phyloP scores from a whole-genome alignment of 179 eudicot genomes.

The Silene noctiflora region DNA sequence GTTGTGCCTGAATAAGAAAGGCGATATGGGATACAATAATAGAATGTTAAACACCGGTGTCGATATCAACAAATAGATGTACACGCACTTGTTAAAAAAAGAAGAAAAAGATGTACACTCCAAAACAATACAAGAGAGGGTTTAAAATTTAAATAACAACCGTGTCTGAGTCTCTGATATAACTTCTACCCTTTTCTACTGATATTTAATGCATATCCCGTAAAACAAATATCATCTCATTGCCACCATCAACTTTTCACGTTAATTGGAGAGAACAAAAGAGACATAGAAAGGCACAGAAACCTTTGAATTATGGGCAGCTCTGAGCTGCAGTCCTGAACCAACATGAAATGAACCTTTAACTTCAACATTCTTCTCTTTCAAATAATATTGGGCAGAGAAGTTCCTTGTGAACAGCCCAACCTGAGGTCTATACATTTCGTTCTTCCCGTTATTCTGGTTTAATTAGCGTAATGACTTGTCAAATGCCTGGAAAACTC shows the following conservation, averaged over 20 bases:
- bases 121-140: constrained; percentile 3
- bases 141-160: neutral
- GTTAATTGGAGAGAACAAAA: constrained; percentile 8
- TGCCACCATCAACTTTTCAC: neutral
- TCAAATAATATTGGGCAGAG: constrained; percentile 56
- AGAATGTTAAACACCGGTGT: neutral
- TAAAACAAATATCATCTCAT: neutral
- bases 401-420: constrained; percentile 53
- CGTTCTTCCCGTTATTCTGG: constrained; percentile 58
- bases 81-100: neutral
- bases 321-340: constrained; percentile 57
- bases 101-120: neutral
- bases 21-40: neutral
- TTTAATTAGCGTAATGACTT: constrained; percentile 33
- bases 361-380: constrained; percentile 54
- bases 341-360: constrained; percentile 40
- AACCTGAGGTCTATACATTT: constrained; percentile 53
- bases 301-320: constrained; percentile 75
- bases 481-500: constrained; percentile 25
- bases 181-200: neutral
- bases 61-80: neutral
- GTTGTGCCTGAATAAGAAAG: constrained; percentile 48
- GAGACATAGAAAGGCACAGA: constrained; percentile 23
- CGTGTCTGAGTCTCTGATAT: neutral
- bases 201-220: neutral